Evolutionary conservation across 1,284 basidiomycete species (phyloP).

Genomic region (Cerrena zonata): DNA sequence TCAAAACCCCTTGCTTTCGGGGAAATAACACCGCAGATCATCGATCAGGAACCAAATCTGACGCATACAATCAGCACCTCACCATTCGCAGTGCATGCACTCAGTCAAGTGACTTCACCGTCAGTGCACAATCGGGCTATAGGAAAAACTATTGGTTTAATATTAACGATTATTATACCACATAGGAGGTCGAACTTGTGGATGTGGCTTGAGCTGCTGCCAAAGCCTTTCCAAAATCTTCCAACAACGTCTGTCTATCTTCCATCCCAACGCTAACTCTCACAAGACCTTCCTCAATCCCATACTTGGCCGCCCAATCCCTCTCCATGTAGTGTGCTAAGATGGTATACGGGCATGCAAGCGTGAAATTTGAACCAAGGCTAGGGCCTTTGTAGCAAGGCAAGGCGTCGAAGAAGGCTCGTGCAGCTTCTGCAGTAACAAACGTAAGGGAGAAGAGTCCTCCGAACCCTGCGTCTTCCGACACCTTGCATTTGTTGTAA

Average conservation of each 20-base stretch:
- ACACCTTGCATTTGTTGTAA: conserved; percentile 56
- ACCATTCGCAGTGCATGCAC: no score
- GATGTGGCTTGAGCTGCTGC: no score
- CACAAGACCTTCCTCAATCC: conserved; percentile 59
- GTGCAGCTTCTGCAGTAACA: conserved; percentile 55
- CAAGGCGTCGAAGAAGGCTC: conserved; percentile 80
- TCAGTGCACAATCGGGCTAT: no score
- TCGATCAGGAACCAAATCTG: no score
- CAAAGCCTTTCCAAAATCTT: conserved; percentile 1
- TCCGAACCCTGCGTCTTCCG: conserved; percentile 45
- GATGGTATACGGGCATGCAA: conserved; percentile 88
- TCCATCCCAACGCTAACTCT: conserved; percentile 30
- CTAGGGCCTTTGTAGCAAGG: conserved; percentile 83
- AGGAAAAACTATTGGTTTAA: no score
- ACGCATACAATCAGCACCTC: no score
- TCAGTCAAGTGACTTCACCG: no score
- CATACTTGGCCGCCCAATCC: conserved; percentile 81
- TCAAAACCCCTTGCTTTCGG: no score
- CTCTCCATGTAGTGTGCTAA: conserved; percentile 85
- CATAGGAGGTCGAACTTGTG: no score
- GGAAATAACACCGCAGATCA: no score
- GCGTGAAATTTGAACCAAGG: conserved; percentile 89
- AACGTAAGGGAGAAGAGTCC: conserved; percentile 88
- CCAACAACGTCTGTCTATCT: neutral
- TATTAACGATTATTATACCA: no score